Percentiles rank a stretch among this genome's conserved stretches.
Conservation (phyloP, 768 basidiomycete genomes). For the Leccinum arenicola region DNA sequence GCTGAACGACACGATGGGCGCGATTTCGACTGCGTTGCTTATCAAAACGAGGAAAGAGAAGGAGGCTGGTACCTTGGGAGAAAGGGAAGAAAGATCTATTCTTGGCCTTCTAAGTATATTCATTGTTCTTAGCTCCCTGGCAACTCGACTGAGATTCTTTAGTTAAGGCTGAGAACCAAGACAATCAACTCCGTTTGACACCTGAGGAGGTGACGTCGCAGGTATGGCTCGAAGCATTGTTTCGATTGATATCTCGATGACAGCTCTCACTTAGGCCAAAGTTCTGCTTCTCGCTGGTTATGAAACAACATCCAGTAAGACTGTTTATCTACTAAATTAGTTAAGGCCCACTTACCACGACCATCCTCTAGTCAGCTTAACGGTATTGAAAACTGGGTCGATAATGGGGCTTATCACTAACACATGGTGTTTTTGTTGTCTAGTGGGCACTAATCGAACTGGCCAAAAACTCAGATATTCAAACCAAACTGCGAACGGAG, state of each 20-base stretch:
- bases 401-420: background rate
- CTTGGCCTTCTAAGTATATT: slow-evolving; percentile 37
- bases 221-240: slow-evolving; percentile 9
- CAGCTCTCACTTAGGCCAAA: slow-evolving; percentile 28
- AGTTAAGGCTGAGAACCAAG: slow-evolving; percentile 39
- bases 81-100: slow-evolving; percentile 35
- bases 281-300: slow-evolving; percentile 39
- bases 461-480: slow-evolving; percentile 40
- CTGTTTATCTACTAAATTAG: background rate
- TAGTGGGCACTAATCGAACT: slow-evolving; percentile 60
- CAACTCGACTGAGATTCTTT: background rate
- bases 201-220: slow-evolving; percentile 41
- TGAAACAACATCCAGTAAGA: slow-evolving; percentile 39
- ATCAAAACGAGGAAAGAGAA: slow-evolving; percentile 33
- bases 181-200: slow-evolving; percentile 31
- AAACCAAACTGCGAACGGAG: slow-evolving; percentile 49
- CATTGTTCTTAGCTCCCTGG: background rate
- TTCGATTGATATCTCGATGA: background rate
- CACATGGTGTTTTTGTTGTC: background rate
- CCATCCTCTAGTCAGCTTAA: slow-evolving; percentile 8
- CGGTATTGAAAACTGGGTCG: background rate
- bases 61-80: slow-evolving; percentile 26
- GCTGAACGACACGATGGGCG: slow-evolving; percentile 30
- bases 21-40: slow-evolving; percentile 35
- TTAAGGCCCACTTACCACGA: background rate